Evolutionary conservation across 176 grass and related monocot genomes (phyloP).

Genomic region (Hyparrhenia diplandra): DNA sequence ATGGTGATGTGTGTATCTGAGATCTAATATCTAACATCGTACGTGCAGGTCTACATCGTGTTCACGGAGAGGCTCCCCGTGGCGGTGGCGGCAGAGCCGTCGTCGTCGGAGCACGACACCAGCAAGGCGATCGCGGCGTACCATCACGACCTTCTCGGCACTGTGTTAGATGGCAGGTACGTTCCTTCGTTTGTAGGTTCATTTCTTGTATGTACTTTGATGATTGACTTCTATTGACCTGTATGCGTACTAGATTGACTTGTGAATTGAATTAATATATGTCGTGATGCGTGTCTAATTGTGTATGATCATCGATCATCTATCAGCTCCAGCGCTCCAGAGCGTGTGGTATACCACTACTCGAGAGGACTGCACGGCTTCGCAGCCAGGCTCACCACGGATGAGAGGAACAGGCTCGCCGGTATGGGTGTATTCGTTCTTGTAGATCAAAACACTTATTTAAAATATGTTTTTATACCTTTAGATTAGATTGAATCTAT

Average conservation of each 20-base stretch:
- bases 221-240: too few species aligned
- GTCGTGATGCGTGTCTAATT: too few species aligned
- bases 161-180: not conserved
- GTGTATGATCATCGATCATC: too few species aligned
- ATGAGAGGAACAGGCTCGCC: constrained; percentile 3
- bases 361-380: constrained; percentile 26
- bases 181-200: too few species aligned
- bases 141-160: constrained; percentile 13
- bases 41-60: constrained; percentile 32
- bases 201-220: too few species aligned
- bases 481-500: not conserved
- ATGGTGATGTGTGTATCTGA: not conserved
- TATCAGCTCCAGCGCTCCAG: too few species aligned
- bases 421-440: not conserved
- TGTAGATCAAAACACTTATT: too few species aligned
- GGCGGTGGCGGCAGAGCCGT: not conserved
- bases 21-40: not conserved
- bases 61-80: constrained; percentile 13
- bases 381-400: constrained; percentile 16
- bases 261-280: too few species aligned
- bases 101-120: not conserved
- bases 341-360: constrained; percentile 37
- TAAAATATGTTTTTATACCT: too few species aligned
- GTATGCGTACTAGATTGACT: too few species aligned
- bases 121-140: not conserved